Percentiles rank a stretch among this genome's conserved stretches.
Conservation (phyloP, 805 yeast species). For the Spathaspora girioi region DNA sequence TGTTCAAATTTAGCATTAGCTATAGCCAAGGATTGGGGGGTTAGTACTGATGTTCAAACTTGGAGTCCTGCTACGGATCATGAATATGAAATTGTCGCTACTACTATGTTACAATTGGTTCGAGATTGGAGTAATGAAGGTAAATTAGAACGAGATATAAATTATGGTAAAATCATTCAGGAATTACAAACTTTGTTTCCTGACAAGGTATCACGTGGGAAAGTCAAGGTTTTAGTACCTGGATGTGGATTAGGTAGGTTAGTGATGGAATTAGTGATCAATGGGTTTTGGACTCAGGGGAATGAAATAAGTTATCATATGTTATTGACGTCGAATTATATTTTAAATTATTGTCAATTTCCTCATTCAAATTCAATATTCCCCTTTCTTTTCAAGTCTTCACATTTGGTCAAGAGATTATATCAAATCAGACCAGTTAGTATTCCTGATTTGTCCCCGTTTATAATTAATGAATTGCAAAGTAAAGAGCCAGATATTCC, state of each 20-base stretch:
- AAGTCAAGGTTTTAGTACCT: conserved; percentile 49
- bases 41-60: conserved; percentile 24
- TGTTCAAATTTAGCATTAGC: conserved; percentile 37
- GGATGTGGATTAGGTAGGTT: conserved; percentile 65
- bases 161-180: conserved; percentile 36
- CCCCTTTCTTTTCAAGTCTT: conserved; percentile 54
- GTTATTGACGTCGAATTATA: conserved; percentile 52
- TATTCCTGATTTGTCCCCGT: conserved; percentile 52
- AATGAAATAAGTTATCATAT: conserved; percentile 66
- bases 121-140: conserved; percentile 66
- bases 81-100: conserved; percentile 56
- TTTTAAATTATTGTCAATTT: conserved; percentile 45
- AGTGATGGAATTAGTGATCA: conserved; percentile 49
- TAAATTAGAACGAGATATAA: conserved; percentile 35
- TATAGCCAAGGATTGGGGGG: conserved; percentile 52
- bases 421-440: conserved; percentile 48
- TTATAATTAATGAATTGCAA: conserved; percentile 27
- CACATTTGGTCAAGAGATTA: conserved; percentile 42
- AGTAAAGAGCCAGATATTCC: conserved; percentile 35
- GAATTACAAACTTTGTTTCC: conserved; percentile 36
- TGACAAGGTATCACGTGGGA: conserved; percentile 27
- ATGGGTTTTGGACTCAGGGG: conserved; percentile 63
- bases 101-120: conserved; percentile 52
- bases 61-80: conserved; percentile 41
- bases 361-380: conserved; percentile 40